Evolutionary conservation across 306 rosid species (phyloP), one percentile per base, ranked within the genome.

Genomic region (Medicago truncatula): DNA sequence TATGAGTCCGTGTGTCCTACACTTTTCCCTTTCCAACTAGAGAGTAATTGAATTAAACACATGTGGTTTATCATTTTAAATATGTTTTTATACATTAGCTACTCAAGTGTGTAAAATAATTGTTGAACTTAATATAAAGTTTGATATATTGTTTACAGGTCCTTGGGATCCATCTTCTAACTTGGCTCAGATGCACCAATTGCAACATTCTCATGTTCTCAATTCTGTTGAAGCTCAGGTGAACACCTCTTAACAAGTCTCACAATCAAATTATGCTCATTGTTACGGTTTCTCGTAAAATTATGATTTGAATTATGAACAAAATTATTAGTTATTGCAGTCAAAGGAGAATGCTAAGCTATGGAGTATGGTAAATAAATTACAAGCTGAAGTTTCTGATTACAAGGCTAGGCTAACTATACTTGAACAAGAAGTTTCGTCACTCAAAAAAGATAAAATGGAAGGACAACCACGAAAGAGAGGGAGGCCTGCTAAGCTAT

Each of bases 151-250:
- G 41, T 54, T 76, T 61, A 18, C 86, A 90, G 91, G 85, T 83
- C 58, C 88, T 43, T 81, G 81, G 74, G 77, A 83, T 79, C 79
- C 88, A 63, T 76, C 83, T 16, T 85, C 61, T 52, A 40, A 76
- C 83, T 79, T 84, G 87, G 80, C 77, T 78, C 90, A 82, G 78
- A 47, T 84, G 41, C 86, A 85, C 15, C 92, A 80, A 58, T 69
- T 81, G 38, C 83, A 78, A 53, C 46, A 67, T 75, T 75, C 74
- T 71, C 65, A 77, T 83, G 69, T 50, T 41, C 74, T 69, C 61
- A 64, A 75, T 79, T 78, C 66, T 73, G 81, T 84, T 34, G 85
- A 78, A 66, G 86, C 85, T 70, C 88, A 85, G 84, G 91, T 85
- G 54, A 73, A 70, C 56, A 60, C 38, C 36, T 39, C 21, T 52